phyloP scores from a whole-genome alignment of 345 rosid species.

The Citrus glauca region DNA sequence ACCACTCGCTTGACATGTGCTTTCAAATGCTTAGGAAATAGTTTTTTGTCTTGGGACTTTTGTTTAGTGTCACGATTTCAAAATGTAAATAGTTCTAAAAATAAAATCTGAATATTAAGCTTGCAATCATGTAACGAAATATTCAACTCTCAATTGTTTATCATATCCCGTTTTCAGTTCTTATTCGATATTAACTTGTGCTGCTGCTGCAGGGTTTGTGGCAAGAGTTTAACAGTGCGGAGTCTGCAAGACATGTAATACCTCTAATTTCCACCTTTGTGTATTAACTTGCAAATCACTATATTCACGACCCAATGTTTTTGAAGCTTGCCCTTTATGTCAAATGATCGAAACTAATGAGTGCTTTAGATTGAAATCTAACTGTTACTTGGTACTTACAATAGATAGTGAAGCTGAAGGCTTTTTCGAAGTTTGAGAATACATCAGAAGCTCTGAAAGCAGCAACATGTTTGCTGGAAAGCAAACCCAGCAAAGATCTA shows the following conservation, averaged over 20 bases:
- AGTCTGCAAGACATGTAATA: conserved; percentile 57
- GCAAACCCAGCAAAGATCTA: conserved; percentile 70
- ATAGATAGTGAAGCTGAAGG: conserved; percentile 77
- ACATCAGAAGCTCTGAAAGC: conserved; percentile 86
- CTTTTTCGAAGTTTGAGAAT: conserved; percentile 86
- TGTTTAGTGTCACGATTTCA: no score
- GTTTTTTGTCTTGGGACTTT: no score
- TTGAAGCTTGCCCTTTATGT: not conserved
- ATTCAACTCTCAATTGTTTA: no score
- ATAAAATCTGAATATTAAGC: no score
- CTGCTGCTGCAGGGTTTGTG: conserved; percentile 51
- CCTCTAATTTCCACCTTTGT: not conserved
- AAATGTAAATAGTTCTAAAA: no score
- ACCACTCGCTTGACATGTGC: not conserved
- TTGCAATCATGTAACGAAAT: no score
- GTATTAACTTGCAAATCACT: no score
- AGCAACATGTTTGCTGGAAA: conserved; percentile 63
- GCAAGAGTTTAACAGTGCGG: conserved; percentile 50
- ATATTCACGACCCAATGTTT: no score
- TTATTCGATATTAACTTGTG: not conserved
- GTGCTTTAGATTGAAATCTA: not conserved
- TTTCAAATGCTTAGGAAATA: no score
- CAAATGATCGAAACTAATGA: not conserved
- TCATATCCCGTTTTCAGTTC: not conserved
- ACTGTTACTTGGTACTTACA: not conserved